Conservation (phyloP, 2,329 filamentous ascomycete genomes). For the Sphaceloma murrayae region DNA sequence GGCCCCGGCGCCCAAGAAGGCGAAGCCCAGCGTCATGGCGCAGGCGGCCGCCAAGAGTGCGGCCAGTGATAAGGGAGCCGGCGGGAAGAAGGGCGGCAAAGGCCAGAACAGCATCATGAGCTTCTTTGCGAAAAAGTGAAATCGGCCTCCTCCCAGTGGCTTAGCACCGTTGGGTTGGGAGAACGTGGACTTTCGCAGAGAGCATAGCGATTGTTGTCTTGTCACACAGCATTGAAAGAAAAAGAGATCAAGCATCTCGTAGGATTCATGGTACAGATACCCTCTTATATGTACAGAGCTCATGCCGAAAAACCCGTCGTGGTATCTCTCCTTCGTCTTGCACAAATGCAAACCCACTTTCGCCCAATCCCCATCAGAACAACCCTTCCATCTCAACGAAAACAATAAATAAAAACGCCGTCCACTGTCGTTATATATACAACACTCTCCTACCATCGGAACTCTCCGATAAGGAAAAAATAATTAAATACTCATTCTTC, state of each 20-base stretch:
- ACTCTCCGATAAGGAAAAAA: too few relatives aligned
- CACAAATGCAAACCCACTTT: too few relatives aligned
- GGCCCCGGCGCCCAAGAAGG: constrained; percentile 45
- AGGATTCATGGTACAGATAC: not conserved
- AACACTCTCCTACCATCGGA: not conserved
- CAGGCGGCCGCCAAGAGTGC: constrained; percentile 31
- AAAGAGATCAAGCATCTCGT: not conserved
- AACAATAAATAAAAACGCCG: not conserved
- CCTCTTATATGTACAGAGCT: constrained; percentile 5
- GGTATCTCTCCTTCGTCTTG: constrained; percentile 6
- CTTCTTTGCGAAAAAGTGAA: constrained; percentile 75
- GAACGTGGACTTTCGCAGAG: not conserved
- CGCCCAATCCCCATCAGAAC: too few relatives aligned
- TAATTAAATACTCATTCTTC: not conserved
- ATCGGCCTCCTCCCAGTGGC: not conserved
- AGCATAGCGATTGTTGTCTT: not conserved
- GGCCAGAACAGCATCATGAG: constrained; percentile 80
- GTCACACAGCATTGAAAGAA: too few relatives aligned
- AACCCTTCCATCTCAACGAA: too few relatives aligned
- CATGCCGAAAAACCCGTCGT: not conserved
- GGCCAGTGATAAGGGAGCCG: constrained; percentile 24
- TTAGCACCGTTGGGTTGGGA: constrained; percentile 18
- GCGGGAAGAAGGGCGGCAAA: constrained; percentile 21
- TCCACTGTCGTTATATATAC: not conserved
- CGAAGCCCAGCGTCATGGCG: constrained; percentile 45